Evolutionary conservation across 768 basidiomycete species (phyloP).

Genomic region (Mycena alexandri): DNA sequence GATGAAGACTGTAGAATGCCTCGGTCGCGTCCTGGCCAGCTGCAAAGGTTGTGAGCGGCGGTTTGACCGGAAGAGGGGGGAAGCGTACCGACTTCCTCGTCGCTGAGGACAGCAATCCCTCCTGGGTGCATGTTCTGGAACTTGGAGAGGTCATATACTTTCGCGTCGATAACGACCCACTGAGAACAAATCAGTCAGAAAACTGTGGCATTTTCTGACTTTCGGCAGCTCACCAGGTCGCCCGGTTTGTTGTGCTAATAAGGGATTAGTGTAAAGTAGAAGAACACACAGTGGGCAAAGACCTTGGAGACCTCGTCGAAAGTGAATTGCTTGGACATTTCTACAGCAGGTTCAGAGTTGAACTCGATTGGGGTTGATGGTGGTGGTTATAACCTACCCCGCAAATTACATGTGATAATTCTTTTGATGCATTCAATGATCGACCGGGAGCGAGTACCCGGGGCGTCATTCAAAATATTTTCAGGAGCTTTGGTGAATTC

Average conservation of each 20-base stretch:
- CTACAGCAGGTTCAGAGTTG: conserved; percentile 19
- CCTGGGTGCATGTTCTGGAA: conserved; percentile 91
- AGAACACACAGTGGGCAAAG: conserved; percentile 31
- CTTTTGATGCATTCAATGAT: too few relatives aligned
- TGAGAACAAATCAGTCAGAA: conserved; percentile 42
- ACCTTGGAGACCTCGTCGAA: conserved; percentile 84
- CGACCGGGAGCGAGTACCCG: too few relatives aligned
- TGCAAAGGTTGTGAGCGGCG: conserved; percentile 37
- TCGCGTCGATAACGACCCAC: conserved; percentile 89
- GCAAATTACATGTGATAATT: conserved; percentile 13
- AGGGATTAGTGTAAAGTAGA: conserved; percentile 1
- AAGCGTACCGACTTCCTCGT: conserved; percentile 75
- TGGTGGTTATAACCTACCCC: neutral
- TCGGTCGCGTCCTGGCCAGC: conserved; percentile 86
- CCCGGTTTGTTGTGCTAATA: conserved; percentile 81
- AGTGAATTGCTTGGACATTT: conserved; percentile 59
- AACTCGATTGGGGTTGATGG: neutral
- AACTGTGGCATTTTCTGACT: neutral
- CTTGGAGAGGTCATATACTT: conserved; percentile 84
- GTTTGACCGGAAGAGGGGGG: neutral
- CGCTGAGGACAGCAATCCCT: conserved; percentile 78
- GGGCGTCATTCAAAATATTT: too few relatives aligned
- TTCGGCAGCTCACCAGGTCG: conserved; percentile 66
- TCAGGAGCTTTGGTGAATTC: neutral
- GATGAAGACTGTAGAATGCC: conserved; percentile 83